Evolutionary conservation across 2,329 filamentous ascomycete species (phyloP).

Genomic region (Pseudogymnoascus pannorum): DNA sequence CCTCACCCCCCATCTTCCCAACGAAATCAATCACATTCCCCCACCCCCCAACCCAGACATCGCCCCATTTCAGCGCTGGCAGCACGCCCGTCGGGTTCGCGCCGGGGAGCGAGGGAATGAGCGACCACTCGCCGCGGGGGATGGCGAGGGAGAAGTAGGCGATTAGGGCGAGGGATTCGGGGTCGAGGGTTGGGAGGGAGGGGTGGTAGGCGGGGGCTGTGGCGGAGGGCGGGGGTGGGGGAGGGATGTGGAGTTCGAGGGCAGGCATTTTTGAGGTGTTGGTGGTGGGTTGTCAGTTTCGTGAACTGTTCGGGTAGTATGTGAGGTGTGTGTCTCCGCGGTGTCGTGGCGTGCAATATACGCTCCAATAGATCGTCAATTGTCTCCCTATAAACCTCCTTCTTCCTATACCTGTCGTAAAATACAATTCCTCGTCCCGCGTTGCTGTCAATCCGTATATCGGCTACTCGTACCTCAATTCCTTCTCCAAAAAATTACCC

Average conservation of each 20-base stretch:
- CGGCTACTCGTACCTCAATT: background rate
- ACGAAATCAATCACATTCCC: conserved; percentile 46
- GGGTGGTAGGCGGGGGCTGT: conserved; percentile 56
- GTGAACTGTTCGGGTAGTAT: too few relatives aligned
- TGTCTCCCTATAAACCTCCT: background rate
- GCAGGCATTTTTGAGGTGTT: conserved; percentile 29
- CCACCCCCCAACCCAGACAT: conserved; percentile 45
- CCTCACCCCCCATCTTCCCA: conserved; percentile 33
- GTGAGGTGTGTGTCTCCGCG: background rate
- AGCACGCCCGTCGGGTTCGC: conserved; percentile 59
- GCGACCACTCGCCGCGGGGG: conserved; percentile 53
- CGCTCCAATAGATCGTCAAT: background rate
- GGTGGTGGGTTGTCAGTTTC: too few relatives aligned
- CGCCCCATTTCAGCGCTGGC: conserved; percentile 48
- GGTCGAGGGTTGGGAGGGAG: conserved; percentile 79
- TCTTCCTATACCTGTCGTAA: background rate
- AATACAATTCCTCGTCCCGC: background rate
- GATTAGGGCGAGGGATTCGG: conserved; percentile 80
- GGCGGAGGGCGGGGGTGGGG: background rate
- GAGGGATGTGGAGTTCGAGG: conserved; percentile 65
- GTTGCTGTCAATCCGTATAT: background rate
- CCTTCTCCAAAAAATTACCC: background rate
- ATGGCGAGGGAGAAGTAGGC: conserved; percentile 64
- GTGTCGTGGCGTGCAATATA: background rate
- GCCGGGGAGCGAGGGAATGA: conserved; percentile 67